Conservation (phyloP, 768 basidiomycete genomes). For the Pleurotus giganteus region DNA sequence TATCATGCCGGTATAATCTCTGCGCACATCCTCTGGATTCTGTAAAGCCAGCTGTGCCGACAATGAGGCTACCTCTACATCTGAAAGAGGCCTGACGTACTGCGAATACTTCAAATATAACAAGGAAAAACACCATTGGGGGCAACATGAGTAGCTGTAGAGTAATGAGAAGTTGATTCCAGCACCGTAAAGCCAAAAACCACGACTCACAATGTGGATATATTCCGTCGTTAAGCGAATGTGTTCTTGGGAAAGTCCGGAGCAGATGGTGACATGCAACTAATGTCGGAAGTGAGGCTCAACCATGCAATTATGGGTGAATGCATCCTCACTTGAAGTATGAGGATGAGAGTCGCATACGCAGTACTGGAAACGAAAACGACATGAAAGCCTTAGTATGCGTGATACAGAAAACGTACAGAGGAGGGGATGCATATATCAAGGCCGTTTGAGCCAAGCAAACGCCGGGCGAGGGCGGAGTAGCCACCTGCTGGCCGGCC, state of each 20-base stretch:
- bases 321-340: neutral
- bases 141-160: neutral
- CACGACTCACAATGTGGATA: neutral
- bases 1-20: neutral
- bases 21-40: neutral
- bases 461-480: neutral
- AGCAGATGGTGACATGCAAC: constrained; percentile 1
- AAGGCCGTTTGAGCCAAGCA: constrained; percentile 10
- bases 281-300: neutral
- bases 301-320: neutral
- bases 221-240: neutral
- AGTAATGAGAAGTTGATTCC: neutral
- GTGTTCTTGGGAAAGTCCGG: neutral
- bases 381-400: neutral
- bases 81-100: neutral
- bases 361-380: neutral
- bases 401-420: neutral
- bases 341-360: neutral
- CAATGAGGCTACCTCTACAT: neutral
- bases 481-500: constrained; percentile 7
- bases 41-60: neutral
- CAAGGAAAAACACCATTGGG: neutral
- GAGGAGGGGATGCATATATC: constrained; percentile 12
- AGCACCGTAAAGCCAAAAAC: neutral
- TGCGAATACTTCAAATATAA: neutral